Percentiles rank a stretch among this genome's conserved stretches.
Evolutionary conservation across 2,329 filamentous ascomycete genomes (phyloP).

Genomic region (Stagonosporopsis cucurbitacearum): DNA sequence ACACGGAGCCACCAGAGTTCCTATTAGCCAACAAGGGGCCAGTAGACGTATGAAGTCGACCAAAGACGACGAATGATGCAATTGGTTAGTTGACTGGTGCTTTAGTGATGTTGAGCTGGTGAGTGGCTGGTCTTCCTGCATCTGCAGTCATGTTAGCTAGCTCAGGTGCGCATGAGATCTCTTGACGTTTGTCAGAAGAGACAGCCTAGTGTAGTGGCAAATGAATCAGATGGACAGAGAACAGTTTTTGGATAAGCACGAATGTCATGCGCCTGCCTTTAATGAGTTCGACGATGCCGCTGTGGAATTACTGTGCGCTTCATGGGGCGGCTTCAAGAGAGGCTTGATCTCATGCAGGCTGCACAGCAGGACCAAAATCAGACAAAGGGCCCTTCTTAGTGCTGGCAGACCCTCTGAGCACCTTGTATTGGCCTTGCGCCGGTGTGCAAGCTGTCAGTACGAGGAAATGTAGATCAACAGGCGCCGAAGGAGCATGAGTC

Average conservation of each 20-base stretch:
- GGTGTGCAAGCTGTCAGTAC: neutral
- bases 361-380: neutral
- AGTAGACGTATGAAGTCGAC: neutral
- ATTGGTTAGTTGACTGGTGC: neutral
- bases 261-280: neutral
- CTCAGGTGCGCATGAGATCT: constrained; percentile 8
- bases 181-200: neutral
- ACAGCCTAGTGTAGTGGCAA: neutral
- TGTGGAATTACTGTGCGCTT: neutral
- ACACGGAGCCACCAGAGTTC: constrained; percentile 6
- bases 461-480: neutral
- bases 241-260: neutral
- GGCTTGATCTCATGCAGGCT: neutral
- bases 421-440: neutral
- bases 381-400: neutral
- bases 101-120: neutral
- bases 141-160: constrained; percentile 6
- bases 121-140: neutral
- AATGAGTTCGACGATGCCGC: neutral
- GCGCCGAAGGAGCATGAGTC: neutral
- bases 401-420: neutral
- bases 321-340: neutral
- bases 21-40: neutral
- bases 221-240: neutral
- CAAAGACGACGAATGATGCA: neutral